Base-by-base conservation (phyloP, 352 stramenopile genomes). In the Phytophthora multivora region DNA sequence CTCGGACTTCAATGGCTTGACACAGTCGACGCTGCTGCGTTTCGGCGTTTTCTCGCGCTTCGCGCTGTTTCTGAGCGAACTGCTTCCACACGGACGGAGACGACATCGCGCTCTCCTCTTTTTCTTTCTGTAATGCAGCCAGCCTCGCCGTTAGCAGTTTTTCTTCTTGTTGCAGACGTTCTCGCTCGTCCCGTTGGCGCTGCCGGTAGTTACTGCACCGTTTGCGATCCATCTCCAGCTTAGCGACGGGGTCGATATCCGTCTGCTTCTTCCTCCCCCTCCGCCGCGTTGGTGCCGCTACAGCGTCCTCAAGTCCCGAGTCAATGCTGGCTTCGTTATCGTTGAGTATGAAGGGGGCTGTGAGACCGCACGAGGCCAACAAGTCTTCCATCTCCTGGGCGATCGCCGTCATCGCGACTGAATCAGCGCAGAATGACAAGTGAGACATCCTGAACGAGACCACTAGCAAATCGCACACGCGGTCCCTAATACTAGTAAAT, bases 141-240 rank as follows among this genome's bases (percentile, higher is more conserved):
- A 75, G 51, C 15, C 62, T 30, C 7, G 40, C 12, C 12, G 56
- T 51, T 11, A 75, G 21, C 25, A 59, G 51, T 2, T 5, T 39
- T 16, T 51, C 30, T 10, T 59, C 15, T 13, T 25, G 18, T 23
- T 51, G 23, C 13, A 60, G 19, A 2, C 10, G 33, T 21, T 39
- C 21, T 5, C 42, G 53, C 25, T 61, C 42, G 9, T 45, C 36
- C 18, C 33, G 41, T 15, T 54, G 26, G n/a, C 35, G 42, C 18
- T 47, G 13, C 2, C 43, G 30, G 25, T 49, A 54, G 12, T 10
- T 42, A 16, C 35, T 53, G 18, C 53, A 42, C 5, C 53, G 35
- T 15, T 61, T 53, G 7, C 43, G 45, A 25, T 55, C 54, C 33
- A 55, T 55, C 33, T 63, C 54, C 5, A 25, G n/a, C 38, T 48